Evolutionary conservation across 306 rosid genomes (phyloP), one percentile per base, ranked within the genome.

Genomic region (Delonix regia): DNA sequence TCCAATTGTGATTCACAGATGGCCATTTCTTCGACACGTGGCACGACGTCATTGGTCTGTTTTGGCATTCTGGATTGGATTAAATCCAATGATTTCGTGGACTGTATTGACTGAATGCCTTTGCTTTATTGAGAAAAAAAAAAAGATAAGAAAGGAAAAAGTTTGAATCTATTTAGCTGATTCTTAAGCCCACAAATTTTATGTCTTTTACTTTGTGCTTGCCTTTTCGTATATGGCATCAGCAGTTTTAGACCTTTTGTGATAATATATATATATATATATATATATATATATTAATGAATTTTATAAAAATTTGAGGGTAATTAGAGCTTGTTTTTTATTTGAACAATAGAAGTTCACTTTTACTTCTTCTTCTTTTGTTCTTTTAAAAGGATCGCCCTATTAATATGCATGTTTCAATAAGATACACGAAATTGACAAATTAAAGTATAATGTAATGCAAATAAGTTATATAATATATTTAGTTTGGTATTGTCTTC

Each of bases 141-240:
- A 62, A 62, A 30, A 0, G 8, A 42, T 15, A 51, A 48, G 13
- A 71, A 57, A 57, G 18, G 7, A 56, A 25, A 55, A 42, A 19
- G 9, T 51, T 70, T 36, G 33, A 66, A 75, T 70, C 79, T 67
- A 63, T 71, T 72, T 70, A 47, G 22, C 62, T 18, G 78, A 86
- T 42, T 76, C 80, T 79, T 69, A 79, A 39, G 71, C 52, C 89
- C 86, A 80, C 89, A 72, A 72, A 25, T 79, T 71, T 62, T 74
- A 56, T n/a, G n/a, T 22, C 76, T 75, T 74, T 76, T 14, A 13
- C 69, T 65, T 78, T 88, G 76, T 75, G 78, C 78, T 62, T 70
- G 45, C 71, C 74, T 77, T 75, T 69, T 74, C 83, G 70, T 80
- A 82, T 77, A 71, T 82, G 81, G 36, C 88, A 84, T 86, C 78